Evolutionary conservation across 441 rosid genomes (phyloP).

Genomic region (Eruca vesicaria): DNA sequence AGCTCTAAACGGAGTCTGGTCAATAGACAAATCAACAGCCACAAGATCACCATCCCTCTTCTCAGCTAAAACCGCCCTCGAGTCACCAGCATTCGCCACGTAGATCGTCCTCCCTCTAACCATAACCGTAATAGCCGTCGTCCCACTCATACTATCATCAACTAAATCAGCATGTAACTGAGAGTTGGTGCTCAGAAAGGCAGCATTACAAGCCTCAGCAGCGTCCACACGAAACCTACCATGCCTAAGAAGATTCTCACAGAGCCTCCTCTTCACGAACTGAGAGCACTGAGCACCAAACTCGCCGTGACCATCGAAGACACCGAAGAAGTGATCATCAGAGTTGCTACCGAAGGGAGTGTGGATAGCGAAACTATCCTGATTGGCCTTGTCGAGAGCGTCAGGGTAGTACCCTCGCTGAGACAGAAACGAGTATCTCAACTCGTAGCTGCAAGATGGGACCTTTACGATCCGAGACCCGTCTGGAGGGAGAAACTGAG

Average conservation of each 20-base stretch:
- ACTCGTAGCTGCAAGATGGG: conserved; percentile 60
- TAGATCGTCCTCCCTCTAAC: conserved; percentile 83
- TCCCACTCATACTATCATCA: conserved; percentile 99
- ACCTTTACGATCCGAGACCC: conserved; percentile 74
- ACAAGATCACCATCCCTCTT: conserved; percentile 70
- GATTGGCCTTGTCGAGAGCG: conserved; percentile 94
- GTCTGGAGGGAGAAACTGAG: conserved; percentile 90
- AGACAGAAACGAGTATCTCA: conserved; percentile 77
- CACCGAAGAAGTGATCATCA: conserved; percentile 89
- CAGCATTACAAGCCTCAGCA: conserved; percentile 75
- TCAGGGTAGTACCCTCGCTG: conserved; percentile 98
- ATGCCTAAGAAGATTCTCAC: conserved; percentile 84
- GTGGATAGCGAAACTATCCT: conserved; percentile 95
- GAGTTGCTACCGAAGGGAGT: conserved; percentile 77
- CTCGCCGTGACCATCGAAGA: conserved; percentile 98
- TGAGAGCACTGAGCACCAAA: conserved; percentile 93
- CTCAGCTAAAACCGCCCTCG: conserved; percentile 91
- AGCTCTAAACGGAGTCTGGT: conserved; percentile 87
- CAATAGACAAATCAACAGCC: conserved; percentile 89
- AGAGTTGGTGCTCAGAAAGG: conserved; percentile 64
- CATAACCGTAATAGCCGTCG: conserved; percentile 91
- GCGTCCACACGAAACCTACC: conserved; percentile 68
- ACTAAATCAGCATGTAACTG: conserved; percentile 76
- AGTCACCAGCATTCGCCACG: conserved; percentile 93
- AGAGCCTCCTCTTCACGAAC: conserved; percentile 73